Evolutionary conservation across 2,329 filamentous ascomycete genomes (phyloP), one percentile per base, ranked within the genome.

Genomic region (Fusarium chuoi): DNA sequence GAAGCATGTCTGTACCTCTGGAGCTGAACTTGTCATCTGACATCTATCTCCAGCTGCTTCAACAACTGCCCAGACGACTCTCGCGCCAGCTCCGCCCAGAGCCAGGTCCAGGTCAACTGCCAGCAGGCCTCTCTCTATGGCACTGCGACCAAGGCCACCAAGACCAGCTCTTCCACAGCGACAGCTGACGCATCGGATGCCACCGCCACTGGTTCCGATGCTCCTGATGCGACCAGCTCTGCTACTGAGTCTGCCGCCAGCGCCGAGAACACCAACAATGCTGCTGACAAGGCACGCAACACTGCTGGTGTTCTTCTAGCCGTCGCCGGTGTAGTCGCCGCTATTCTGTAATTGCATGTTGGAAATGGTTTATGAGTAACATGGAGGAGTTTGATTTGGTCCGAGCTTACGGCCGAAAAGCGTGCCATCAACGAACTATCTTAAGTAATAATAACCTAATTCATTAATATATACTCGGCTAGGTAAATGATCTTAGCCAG

Each of bases 21-120:
- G 11, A 54, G 48, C 14, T n/a, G 35, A 38, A 18, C 20, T 30
- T 22, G 8, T 36, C 51, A 24, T 52, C 63, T 64, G 63, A 71
- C 65, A 68, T 46, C 55, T 28, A 28, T 26, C 18, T 20, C 15
- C 63, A 87, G 85, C 70, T 89, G 87, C 85, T 89, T 84, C 82
- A 87, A 87, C 83, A 88, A 89, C 85, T 89, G 87, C 83, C 87
- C 87, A 78, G 81, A 85, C 75, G 87, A 89, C 79, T 4, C 77
- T 57, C 82, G 84, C 51, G 80, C 77, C 69, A 61, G 74, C 59
- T 61, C 78, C 26, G 82, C 81, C 73, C 71, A 80, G 56, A 78
- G 81, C 74, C 82, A 85, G 78, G 82, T 85, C 70, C 78, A 78
- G 68, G 81, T 83, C 76, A 85, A 80, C 82, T 88, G 87, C 83